phyloP scores from a whole-genome alignment of 495 filamentous ascomycete species.

The Neurospora hispaniola region DNA sequence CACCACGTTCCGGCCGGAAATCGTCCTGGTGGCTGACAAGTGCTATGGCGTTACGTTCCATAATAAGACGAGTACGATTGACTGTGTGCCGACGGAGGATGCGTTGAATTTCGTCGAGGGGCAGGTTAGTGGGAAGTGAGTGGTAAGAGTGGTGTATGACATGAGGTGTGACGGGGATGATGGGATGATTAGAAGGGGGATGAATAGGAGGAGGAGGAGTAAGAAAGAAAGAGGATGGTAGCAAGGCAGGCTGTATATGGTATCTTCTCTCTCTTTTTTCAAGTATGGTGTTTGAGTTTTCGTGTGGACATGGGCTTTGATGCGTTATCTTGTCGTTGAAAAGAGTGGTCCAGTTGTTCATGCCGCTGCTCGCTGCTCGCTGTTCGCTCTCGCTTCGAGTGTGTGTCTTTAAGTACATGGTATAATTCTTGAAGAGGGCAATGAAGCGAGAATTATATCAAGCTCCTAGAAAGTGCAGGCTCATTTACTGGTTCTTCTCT shows the following conservation, averaged over 20 bases:
- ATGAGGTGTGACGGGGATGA: neutral
- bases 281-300: neutral
- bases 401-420: neutral
- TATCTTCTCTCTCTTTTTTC: neutral
- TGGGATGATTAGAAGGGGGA: no score
- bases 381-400: neutral
- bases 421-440: no score
- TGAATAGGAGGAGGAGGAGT: no score
- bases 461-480: no score
- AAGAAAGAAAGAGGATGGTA: neutral
- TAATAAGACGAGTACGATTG: constrained; percentile 86
- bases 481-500: no score
- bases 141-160: neutral
- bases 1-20: constrained; percentile 96
- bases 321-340: neutral
- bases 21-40: constrained; percentile 90
- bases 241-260: neutral
- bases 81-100: constrained; percentile 77
- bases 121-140: constrained; percentile 25
- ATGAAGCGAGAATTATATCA: no score
- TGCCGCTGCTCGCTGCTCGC: neutral
- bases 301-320: neutral
- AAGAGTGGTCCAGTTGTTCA: neutral
- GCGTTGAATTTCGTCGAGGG: constrained; percentile 92
- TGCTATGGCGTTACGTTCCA: constrained; percentile 94